phyloP scores from a whole-genome alignment of 2,329 filamentous ascomycete genomes.

The Penicillium palitans region DNA sequence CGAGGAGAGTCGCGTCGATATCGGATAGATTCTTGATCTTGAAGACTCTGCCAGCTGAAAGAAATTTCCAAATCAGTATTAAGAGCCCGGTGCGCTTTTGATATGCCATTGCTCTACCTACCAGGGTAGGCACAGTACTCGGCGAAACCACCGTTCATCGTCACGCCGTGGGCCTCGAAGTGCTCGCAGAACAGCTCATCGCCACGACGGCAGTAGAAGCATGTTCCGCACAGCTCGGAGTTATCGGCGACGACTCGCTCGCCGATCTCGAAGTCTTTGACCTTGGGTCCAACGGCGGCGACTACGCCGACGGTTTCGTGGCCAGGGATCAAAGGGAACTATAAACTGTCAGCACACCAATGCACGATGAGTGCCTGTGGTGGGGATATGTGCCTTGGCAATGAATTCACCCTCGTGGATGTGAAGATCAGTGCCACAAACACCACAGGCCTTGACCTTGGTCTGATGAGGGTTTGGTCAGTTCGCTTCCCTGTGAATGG shows the following conservation, averaged over 20 bases:
- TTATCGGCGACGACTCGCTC: constrained; percentile 61
- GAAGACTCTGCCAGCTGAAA: constrained; percentile 59
- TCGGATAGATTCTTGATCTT: constrained; percentile 66
- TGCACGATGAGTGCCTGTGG: not conserved
- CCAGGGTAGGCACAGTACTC: constrained; percentile 62
- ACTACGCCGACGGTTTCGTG: constrained; percentile 69
- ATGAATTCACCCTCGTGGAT: constrained; percentile 67
- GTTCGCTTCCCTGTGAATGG: not conserved
- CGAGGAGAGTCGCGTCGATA: constrained; percentile 68
- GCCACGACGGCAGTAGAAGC: constrained; percentile 70
- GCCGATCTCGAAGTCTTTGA: constrained; percentile 60
- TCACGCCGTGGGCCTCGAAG: constrained; percentile 61
- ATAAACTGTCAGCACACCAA: constrained; percentile 3
- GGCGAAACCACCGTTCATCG: constrained; percentile 68
- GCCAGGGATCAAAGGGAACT: constrained; percentile 66
- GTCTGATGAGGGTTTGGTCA: constrained; percentile 11
- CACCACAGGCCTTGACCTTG: constrained; percentile 67
- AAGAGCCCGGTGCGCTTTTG: not conserved
- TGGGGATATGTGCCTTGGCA: constrained; percentile 45
- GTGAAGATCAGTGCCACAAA: constrained; percentile 57
- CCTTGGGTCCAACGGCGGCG: constrained; percentile 59
- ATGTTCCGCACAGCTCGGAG: constrained; percentile 65
- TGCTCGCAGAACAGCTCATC: constrained; percentile 68
- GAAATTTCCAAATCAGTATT: not conserved
- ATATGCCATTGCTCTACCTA: constrained; percentile 16